These are phyloP conservation scores for Voacanga thouarsii DNA, from an alignment of 257 asterid species.

Conservation along the genomic window DNA sequence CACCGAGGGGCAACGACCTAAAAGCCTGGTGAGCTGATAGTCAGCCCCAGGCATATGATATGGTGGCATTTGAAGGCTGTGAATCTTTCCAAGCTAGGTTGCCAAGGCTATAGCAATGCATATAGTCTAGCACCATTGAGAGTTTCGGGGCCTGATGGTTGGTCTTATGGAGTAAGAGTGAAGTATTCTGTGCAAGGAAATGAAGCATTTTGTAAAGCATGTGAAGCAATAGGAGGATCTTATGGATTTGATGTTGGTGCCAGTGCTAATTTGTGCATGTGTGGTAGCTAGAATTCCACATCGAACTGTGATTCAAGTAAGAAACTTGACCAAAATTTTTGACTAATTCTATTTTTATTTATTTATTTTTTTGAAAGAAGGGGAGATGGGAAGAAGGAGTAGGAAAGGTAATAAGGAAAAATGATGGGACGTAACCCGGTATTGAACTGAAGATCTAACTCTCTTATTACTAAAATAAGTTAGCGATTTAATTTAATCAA, in stretches of 20 bases:
- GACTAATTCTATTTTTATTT: too few relatives aligned
- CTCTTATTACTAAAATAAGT: too few relatives aligned
- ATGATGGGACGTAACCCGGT: too few relatives aligned
- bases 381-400: too few relatives aligned
- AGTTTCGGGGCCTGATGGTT: constrained; percentile 58
- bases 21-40: too few relatives aligned
- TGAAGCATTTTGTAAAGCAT: constrained; percentile 65
- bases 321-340: background rate
- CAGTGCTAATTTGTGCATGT: constrained; percentile 58
- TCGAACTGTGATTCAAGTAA: constrained; percentile 81
- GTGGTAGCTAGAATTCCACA: constrained; percentile 81
- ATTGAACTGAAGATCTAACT: too few relatives aligned
- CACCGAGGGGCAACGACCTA: too few relatives aligned
- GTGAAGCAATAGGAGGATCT: constrained; percentile 86
- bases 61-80: too few relatives aligned
- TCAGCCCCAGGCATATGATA: too few relatives aligned
- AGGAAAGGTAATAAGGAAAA: too few relatives aligned
- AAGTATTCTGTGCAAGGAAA: constrained; percentile 55
- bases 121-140: constrained; percentile 77
- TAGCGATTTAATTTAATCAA: too few relatives aligned
- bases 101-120: constrained; percentile 94
- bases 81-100: constrained; percentile 70
- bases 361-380: too few relatives aligned
- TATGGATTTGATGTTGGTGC: constrained; percentile 62
- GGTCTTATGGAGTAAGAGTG: constrained; percentile 88